Conservation (phyloP, 345 rosid species). For the Eucalyptus curtisii region DNA sequence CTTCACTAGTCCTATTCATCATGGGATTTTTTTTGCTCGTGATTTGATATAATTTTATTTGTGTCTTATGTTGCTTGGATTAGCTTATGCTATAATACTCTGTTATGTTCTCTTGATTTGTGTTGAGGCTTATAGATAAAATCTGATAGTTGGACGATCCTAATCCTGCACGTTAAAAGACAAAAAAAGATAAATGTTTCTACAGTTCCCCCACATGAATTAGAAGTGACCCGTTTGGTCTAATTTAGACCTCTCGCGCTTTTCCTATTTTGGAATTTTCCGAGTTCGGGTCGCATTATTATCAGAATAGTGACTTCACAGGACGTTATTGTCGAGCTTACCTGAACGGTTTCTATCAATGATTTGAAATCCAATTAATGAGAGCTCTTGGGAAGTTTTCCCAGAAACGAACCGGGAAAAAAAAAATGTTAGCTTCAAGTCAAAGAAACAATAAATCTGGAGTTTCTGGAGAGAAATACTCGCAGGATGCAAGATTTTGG, state of each 20-base stretch:
- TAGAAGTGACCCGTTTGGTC: neutral
- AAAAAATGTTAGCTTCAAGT: neutral
- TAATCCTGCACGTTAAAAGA: neutral
- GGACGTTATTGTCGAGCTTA: neutral
- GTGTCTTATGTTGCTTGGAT: too few relatives aligned
- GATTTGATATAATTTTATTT: too few relatives aligned
- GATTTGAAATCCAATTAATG: neutral
- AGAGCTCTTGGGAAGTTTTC: neutral
- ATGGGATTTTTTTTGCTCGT: too few relatives aligned
- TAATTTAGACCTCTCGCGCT: neutral
- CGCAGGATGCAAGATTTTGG: neutral
- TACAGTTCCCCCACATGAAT: neutral
- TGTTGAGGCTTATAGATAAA: neutral
- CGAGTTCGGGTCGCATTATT: neutral
- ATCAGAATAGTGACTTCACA: accelerated
- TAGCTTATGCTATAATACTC: too few relatives aligned
- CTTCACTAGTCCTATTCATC: too few relatives aligned
- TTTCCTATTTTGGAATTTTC: neutral
- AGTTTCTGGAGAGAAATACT: neutral
- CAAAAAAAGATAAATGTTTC: neutral
- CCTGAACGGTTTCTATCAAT: neutral
- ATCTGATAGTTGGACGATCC: neutral
- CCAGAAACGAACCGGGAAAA: neutral
- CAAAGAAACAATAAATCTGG: neutral
- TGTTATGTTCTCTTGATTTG: too few relatives aligned